Conservation (phyloP, 1,284 basidiomycete genomes). For the Rhodotorula mucilaginosa region DNA sequence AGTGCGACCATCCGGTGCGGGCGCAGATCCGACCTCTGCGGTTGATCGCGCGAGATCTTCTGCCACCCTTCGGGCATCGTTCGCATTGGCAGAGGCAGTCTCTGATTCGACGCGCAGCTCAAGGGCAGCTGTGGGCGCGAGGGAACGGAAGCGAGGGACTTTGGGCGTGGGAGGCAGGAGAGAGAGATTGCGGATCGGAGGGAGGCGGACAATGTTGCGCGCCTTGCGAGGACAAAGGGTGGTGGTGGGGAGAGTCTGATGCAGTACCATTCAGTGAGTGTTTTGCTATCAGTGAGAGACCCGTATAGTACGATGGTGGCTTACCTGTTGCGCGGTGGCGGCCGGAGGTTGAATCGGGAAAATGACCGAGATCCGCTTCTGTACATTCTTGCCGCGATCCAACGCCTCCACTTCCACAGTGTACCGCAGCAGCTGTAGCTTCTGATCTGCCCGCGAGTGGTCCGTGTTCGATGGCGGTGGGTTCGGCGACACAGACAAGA, state of each 20-base stretch:
- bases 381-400: conserved; percentile 4
- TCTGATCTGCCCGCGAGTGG: too few species aligned
- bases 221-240: not conserved
- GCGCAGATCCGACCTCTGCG: not conserved
- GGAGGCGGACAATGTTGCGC: not conserved
- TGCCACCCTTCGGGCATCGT: too few species aligned
- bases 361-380: conserved; percentile 16
- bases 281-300: too few species aligned
- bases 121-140: not conserved
- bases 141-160: not conserved
- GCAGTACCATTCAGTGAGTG: too few species aligned
- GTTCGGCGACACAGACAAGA: not conserved
- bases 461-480: not conserved
- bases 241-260: too few species aligned
- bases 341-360: not conserved
- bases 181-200: not conserved
- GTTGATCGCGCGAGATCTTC: not conserved
- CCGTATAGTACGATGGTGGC: too few species aligned
- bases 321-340: too few species aligned
- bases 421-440: not conserved
- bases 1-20: not conserved
- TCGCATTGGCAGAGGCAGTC: too few species aligned
- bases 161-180: not conserved
- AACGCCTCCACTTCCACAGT: conserved; percentile 5
- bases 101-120: too few species aligned